phyloP scores from a whole-genome alignment of 768 basidiomycete genomes.

The Amanita subjunquillea region DNA sequence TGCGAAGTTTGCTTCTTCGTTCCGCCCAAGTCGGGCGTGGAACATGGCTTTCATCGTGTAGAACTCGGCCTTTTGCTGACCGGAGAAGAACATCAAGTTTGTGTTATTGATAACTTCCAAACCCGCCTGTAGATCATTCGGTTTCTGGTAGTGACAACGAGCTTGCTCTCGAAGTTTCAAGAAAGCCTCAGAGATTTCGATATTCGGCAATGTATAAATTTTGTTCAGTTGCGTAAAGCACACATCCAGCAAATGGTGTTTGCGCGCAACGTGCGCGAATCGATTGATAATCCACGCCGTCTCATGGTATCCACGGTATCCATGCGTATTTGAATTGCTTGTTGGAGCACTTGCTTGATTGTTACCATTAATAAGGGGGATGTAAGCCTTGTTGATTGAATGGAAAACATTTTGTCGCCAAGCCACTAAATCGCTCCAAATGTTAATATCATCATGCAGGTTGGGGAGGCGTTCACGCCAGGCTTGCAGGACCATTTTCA shows the following conservation, averaged over 20 bases:
- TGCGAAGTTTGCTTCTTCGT: slow-evolving; percentile 83
- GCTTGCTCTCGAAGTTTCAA: slow-evolving; percentile 98
- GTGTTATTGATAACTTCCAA: slow-evolving; percentile 99
- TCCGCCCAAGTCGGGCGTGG: slow-evolving; percentile 74
- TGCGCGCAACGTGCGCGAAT: slow-evolving; percentile 95
- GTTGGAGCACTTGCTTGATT: slow-evolving; percentile 42
- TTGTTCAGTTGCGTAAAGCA: slow-evolving; percentile 92
- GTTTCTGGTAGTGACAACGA: slow-evolving; percentile 94
- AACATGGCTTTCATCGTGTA: slow-evolving; percentile 99
- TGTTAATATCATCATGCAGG: slow-evolving; percentile 92
- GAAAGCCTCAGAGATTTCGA: slow-evolving; percentile 99
- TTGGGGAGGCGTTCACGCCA: slow-evolving; percentile 98
- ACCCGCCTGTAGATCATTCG: slow-evolving; percentile 86
- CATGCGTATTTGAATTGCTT: slow-evolving; percentile 67
- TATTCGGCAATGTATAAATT: slow-evolving; percentile 98
- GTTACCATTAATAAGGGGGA: slow-evolving; percentile 70
- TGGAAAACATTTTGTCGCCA: slow-evolving; percentile 99
- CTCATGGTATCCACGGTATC: slow-evolving; percentile 96
- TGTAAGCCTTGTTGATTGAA: slow-evolving; percentile 92
- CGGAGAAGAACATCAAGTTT: slow-evolving; percentile 96
- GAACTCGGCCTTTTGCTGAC: slow-evolving; percentile 93
- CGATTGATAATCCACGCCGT: slow-evolving; percentile 99
- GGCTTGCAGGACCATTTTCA: slow-evolving; percentile 92
- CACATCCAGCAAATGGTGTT: slow-evolving; percentile 93
- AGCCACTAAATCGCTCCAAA: slow-evolving; percentile 98